Conservation (phyloP, 352 stramenopile species). For the Globisporangium camurandrum region DNA sequence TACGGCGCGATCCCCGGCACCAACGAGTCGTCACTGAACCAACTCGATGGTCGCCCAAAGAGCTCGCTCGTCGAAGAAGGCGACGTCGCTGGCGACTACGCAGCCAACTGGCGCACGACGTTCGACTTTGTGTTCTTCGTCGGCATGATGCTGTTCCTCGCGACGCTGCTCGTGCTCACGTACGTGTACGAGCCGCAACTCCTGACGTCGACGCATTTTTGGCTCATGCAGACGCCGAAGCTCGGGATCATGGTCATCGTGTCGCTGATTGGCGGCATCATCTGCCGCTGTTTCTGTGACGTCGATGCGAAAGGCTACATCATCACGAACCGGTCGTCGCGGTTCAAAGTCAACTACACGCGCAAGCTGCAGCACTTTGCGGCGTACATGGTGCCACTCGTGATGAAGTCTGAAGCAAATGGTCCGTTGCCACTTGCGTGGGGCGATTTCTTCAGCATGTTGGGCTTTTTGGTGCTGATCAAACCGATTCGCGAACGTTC, state of each 20-base stretch:
- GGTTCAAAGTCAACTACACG: conserved; percentile 87
- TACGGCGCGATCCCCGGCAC: conserved; percentile 25
- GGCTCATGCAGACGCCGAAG: conserved; percentile 48
- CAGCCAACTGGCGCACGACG: conserved; percentile 38
- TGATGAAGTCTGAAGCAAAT: conserved; percentile 55
- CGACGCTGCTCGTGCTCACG: conserved; percentile 31
- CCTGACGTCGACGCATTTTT: conserved; percentile 26
- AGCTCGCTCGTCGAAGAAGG: conserved; percentile 42
- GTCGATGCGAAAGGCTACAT: conserved; percentile 80
- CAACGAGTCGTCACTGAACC: conserved; percentile 23
- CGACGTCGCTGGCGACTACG: conserved; percentile 47
- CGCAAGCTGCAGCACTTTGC: conserved; percentile 81
- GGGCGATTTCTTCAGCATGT: conserved; percentile 77
- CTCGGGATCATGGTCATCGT: conserved; percentile 46
- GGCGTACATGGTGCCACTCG: conserved; percentile 73
- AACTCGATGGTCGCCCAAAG: conserved; percentile 31
- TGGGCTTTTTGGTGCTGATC: conserved; percentile 79
- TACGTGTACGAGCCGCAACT: conserved; percentile 38
- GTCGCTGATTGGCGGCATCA: conserved; percentile 53
- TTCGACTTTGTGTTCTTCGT: conserved; percentile 55
- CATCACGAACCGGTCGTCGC: conserved; percentile 77
- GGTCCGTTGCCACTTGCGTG: conserved; percentile 61
- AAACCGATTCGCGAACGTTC: conserved; percentile 73
- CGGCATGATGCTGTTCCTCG: conserved; percentile 40
- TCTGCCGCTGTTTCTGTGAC: conserved; percentile 70